These are phyloP conservation scores for Magnusiomyces paraingens DNA, from an alignment of 1,139 yeast species.

Conservation along the genomic window DNA sequence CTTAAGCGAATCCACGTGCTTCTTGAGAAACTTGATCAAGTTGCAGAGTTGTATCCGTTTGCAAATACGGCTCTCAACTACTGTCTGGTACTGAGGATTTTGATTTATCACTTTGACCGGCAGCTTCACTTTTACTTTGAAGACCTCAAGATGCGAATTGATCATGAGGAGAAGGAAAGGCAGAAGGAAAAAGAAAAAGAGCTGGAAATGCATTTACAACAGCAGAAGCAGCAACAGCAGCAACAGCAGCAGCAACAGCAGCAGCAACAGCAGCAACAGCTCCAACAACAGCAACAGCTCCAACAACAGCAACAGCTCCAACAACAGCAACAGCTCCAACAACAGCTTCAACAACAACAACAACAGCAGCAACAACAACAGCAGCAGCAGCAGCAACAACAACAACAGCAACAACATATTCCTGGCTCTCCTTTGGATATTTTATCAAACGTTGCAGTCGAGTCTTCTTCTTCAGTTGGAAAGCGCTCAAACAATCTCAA, in stretches of 20 bases:
- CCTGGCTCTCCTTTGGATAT: constrained; percentile 30
- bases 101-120: constrained; percentile 28
- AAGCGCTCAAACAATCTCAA: too few species aligned
- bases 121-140: constrained; percentile 17
- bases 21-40: constrained; percentile 29
- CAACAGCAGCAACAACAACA: not conserved
- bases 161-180: not conserved
- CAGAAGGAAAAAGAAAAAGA: not conserved
- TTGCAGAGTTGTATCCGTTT: constrained; percentile 23
- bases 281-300: not conserved
- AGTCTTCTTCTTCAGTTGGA: constrained; percentile 9
- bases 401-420: not conserved
- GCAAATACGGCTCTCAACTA: constrained; percentile 25
- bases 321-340: not conserved
- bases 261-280: not conserved
- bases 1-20: constrained; percentile 42
- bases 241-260: constrained; percentile 15
- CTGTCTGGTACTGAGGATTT: constrained; percentile 26
- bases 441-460: constrained; percentile 25
- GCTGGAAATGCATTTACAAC: not conserved
- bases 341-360: not conserved
- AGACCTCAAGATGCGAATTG: not conserved
- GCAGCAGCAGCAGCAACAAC: not conserved
- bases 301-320: not conserved
- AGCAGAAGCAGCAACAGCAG: constrained; percentile 7